These are phyloP conservation scores for Diplogelasinospora grovesii DNA, from an alignment of 495 filamentous ascomycete species.

Conservation along the genomic window DNA sequence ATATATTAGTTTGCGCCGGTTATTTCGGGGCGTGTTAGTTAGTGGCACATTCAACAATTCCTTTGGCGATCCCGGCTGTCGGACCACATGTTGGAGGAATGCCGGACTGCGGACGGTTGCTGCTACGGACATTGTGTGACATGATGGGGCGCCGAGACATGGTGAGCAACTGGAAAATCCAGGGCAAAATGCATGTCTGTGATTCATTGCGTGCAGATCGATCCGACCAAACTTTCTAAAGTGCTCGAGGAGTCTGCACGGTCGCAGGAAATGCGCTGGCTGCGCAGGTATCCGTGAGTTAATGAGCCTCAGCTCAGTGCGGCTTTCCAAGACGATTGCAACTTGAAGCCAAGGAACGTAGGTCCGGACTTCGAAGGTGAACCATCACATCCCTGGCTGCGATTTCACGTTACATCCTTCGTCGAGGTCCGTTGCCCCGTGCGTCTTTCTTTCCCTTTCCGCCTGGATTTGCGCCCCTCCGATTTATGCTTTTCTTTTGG, in stretches of 20 bases:
- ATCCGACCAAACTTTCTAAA: too few species aligned
- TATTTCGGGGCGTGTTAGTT: constrained; percentile 7
- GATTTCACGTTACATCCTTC: not conserved
- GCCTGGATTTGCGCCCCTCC: too few species aligned
- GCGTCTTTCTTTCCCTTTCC: not conserved
- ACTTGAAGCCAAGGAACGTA: not conserved
- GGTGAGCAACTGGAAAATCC: too few species aligned
- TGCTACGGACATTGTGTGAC: constrained; percentile 28
- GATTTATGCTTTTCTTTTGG: too few species aligned
- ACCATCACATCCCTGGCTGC: not conserved
- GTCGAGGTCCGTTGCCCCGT: constrained; percentile 7
- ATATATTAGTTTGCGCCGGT: constrained; percentile 2
- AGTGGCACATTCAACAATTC: constrained; percentile 1
- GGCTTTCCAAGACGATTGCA: too few species aligned
- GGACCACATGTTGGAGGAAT: constrained; percentile 45
- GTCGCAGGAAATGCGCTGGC: too few species aligned
- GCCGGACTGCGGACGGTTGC: constrained; percentile 23
- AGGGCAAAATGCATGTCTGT: not conserved
- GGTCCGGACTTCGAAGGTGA: not conserved
- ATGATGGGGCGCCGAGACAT: constrained; percentile 11
- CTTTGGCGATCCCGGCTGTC: constrained; percentile 19
- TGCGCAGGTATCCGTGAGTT: too few species aligned
- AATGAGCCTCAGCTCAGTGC: too few species aligned
- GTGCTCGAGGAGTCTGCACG: too few species aligned
- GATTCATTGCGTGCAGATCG: not conserved